Base-by-base conservation (phyloP, 805 yeast genomes). In the Myxozyma sirexii region DNA sequence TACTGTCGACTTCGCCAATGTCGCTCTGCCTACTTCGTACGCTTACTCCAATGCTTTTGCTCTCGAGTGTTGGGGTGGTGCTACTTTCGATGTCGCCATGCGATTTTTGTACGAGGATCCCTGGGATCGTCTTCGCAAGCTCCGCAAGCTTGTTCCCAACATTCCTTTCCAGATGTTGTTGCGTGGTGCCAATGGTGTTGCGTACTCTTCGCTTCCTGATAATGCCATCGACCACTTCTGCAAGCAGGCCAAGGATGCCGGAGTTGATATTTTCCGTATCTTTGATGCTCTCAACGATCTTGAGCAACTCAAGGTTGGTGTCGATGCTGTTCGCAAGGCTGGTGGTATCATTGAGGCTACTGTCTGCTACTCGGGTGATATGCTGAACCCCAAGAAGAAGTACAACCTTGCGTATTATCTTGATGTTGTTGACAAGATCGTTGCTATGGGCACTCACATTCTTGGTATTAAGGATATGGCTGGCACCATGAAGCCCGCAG, bases 41-140 rank as follows among this genome's bases (percentile, higher is more conserved):
- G 98, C 97, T 21, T 78, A 91, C 69, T 76, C 86, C 66, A 92
- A 93, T 65, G 96, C 96, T 2, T 94, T 91, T 75, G 94, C 99
- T 19, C 80, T 94, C 56, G 99, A 94, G 79, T 94, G 99, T 80
- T 94, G 99, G 99, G 99, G 99, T 78, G 99, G 99, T 77, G 99
- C 99, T 56, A 94, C 99, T 39, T 94, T 94, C 71, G 99, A 94
- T 73, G 99, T 94, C 56, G 88, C 97, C 56, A 92, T 94, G 98
- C 85, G 99, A 77, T 94, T 94, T 83, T 81, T 94, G 71, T 90
- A 93, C 76, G 99, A 94, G 80, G 97, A 92, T 75, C 99, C 99
- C 67, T 94, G 99, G 99, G 96, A 83, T 61, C 85, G 99, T 77
- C 82, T 94, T 75, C 84, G 96, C 75, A 82, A 84, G 76, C 80